These are phyloP conservation scores for Fusarium napiforme DNA, from an alignment of 2,329 filamentous ascomycete species.

Conservation along the genomic window DNA sequence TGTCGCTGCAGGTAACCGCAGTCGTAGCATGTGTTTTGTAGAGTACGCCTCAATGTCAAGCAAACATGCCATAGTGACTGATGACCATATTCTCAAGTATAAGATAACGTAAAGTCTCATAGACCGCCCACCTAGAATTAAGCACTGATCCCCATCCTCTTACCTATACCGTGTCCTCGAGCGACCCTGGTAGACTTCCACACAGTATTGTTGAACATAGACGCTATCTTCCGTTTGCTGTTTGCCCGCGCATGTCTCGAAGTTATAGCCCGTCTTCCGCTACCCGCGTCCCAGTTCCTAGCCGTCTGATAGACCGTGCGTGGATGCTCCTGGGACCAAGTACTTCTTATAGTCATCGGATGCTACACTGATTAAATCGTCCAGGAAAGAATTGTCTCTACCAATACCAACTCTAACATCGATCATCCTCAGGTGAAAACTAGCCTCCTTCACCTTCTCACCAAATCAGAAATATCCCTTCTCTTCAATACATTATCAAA, in stretches of 20 bases:
- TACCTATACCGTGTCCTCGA: neutral
- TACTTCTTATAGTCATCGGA: constrained; percentile 8
- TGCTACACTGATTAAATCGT: neutral
- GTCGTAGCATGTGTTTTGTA: constrained; percentile 9
- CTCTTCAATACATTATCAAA: constrained; percentile 1
- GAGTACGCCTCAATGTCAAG: neutral
- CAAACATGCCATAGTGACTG: constrained; percentile 10
- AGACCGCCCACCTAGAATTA: neutral
- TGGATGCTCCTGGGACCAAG: neutral
- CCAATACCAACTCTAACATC: neutral
- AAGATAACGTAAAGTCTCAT: neutral
- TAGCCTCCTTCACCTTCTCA: neutral
- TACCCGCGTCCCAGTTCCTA: constrained; percentile 28
- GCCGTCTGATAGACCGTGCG: constrained; percentile 6
- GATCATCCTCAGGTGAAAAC: neutral
- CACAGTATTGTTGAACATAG: neutral
- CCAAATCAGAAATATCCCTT: neutral
- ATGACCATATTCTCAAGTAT: neutral
- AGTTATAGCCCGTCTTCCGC: constrained; percentile 33
- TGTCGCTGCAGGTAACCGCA: constrained; percentile 34
- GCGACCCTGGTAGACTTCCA: neutral
- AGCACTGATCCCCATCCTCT: neutral
- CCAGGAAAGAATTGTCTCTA: neutral
- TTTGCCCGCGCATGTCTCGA: constrained; percentile 31
- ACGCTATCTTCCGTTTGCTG: constrained; percentile 14